Conservation (phyloP, 169 alveolate genomes). For the Eimeria brunetti region DNA sequence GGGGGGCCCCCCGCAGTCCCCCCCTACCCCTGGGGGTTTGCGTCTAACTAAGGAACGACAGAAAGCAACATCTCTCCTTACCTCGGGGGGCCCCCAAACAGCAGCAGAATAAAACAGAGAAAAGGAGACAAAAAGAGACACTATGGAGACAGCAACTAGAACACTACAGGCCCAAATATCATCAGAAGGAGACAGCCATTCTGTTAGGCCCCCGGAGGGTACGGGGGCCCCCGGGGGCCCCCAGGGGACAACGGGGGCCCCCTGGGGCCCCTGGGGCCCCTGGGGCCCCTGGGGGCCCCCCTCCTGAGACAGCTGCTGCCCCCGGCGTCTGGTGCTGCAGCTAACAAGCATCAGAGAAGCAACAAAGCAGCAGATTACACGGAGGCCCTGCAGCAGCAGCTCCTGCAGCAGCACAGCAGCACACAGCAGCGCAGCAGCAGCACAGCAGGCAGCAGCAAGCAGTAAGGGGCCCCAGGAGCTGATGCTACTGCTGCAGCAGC, state of each 20-base stretch:
- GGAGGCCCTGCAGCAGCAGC: slow-evolving; percentile 49
- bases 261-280: too few species aligned
- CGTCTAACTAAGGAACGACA: neutral
- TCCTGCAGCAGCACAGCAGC: slow-evolving; percentile 24
- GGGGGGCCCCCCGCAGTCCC: neutral
- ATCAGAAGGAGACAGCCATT: slow-evolving; percentile 19
- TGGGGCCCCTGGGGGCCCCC: slow-evolving; percentile 7
- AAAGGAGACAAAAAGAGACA: neutral
- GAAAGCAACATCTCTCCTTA: neutral
- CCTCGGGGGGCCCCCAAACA: slow-evolving; percentile 35
- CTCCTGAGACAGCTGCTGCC: neutral
- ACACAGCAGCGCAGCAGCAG: neutral
- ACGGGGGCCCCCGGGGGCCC: neutral
- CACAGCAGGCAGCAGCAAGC: neutral
- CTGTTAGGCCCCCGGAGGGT: neutral
- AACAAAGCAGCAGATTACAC: neutral
- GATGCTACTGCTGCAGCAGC: neutral
- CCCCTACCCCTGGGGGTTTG: neutral
- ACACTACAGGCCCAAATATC: neutral
- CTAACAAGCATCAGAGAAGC: neutral
- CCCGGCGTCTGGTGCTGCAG: neutral
- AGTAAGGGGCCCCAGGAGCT: neutral
- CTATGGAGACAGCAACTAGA: neutral
- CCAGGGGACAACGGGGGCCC: too few species aligned
- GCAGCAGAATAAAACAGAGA: neutral